Evolutionary conservation across 2,329 filamentous ascomycete species (phyloP).

Genomic region (Botrytis hyacinthi): DNA sequence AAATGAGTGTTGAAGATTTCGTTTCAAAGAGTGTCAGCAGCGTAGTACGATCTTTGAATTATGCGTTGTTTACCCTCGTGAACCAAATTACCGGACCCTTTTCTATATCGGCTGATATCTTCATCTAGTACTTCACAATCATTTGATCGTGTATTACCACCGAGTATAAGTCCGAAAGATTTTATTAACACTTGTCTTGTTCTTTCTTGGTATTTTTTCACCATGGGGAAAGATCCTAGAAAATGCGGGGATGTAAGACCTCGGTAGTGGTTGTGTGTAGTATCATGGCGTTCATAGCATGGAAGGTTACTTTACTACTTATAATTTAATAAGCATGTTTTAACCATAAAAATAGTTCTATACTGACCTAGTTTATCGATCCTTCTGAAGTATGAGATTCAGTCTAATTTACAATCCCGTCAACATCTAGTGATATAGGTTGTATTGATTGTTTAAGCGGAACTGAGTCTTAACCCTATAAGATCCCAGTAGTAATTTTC

Average conservation of each 20-base stretch:
- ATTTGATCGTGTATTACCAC: constrained; percentile 22
- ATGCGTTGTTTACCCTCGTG: constrained; percentile 19
- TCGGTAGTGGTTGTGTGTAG: background rate
- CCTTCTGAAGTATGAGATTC: background rate
- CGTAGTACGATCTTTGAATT: background rate
- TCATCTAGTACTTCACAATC: background rate
- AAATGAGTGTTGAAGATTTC: background rate
- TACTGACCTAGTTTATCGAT: background rate
- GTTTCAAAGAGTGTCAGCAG: constrained; percentile 15
- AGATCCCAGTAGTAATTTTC: background rate
- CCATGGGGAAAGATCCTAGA: background rate
- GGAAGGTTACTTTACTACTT: background rate
- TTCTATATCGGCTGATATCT: constrained; percentile 16
- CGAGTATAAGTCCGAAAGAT: constrained; percentile 19
- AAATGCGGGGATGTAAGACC: constrained; percentile 11
- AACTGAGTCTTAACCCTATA: background rate
- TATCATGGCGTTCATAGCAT: background rate
- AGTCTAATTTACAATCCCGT: background rate
- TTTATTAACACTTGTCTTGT: background rate
- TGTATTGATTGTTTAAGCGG: background rate
- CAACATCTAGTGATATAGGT: background rate
- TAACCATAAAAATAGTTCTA: background rate
- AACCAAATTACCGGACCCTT: constrained; percentile 16
- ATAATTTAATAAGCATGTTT: constrained; percentile 3
- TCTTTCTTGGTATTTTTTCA: background rate